Percentiles rank a stretch among this genome's conserved stretches.
phyloP scores from a whole-genome alignment of 2,329 filamentous ascomycete genomes.

The Cladosporium sp. region DNA sequence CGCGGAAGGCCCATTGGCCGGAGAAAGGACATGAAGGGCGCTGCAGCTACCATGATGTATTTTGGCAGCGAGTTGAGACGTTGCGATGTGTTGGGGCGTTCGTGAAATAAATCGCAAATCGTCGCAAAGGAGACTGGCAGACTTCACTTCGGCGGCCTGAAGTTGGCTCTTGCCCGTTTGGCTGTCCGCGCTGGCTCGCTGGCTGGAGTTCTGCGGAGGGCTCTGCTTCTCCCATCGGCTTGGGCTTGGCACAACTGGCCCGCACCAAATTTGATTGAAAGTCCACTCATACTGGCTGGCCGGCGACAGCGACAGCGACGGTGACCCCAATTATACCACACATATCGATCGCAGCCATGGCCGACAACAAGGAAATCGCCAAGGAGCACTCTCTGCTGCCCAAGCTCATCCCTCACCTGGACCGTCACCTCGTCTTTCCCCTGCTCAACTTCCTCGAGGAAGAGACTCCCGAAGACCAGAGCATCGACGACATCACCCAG shows the following conservation, averaged over 20 bases:
- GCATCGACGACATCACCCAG: slow-evolving; percentile 69
- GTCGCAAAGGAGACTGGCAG: slow-evolving; percentile 33
- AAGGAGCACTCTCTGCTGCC: slow-evolving; percentile 77
- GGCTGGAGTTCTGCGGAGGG: not conserved
- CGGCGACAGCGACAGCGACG: slow-evolving; percentile 14
- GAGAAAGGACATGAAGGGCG: slow-evolving; percentile 37
- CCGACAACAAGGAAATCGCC: slow-evolving; percentile 45
- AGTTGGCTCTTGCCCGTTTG: not conserved
- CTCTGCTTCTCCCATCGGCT: not conserved
- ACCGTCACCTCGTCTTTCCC: slow-evolving; percentile 94
- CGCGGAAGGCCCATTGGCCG: slow-evolving; percentile 37
- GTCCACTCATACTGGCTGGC: slow-evolving; percentile 9
- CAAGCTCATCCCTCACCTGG: slow-evolving; percentile 85
- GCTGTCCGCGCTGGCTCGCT: not conserved
- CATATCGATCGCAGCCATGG: slow-evolving; percentile 32
- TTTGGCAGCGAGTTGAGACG: slow-evolving; percentile 35
- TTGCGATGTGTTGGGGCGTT: slow-evolving; percentile 26
- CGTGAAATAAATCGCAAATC: not conserved
- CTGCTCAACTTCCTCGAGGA: slow-evolving; percentile 87
- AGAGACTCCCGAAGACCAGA: slow-evolving; percentile 73
- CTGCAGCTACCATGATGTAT: slow-evolving; percentile 16
- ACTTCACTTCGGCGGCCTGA: not conserved
- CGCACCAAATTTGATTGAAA: slow-evolving; percentile 3
- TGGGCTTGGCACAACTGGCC: slow-evolving; percentile 5
- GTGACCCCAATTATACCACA: slow-evolving; percentile 4